Evolutionary conservation across 1,284 basidiomycete genomes (phyloP).

Genomic region (Bjerkandera adusta): DNA sequence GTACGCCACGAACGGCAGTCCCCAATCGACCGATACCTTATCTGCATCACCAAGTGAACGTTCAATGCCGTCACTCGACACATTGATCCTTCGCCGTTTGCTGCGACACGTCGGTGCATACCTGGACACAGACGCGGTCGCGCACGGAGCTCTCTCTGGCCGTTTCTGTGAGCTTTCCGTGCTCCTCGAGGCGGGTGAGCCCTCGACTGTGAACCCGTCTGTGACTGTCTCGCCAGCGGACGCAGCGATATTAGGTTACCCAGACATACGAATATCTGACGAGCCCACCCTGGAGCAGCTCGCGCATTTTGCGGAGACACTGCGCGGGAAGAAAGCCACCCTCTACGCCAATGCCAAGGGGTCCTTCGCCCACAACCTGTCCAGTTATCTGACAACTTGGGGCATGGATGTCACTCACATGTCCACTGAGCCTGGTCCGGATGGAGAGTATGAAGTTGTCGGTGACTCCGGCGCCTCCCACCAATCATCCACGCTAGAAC

Average conservation of each 20-base stretch:
- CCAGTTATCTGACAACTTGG: constrained; percentile 91
- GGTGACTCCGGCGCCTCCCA: constrained; percentile 16
- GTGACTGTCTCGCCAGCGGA: constrained; percentile 41
- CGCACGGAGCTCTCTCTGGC: constrained; percentile 39
- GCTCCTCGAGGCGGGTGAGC: constrained; percentile 52
- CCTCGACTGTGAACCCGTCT: constrained; percentile 32
- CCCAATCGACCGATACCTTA: neutral
- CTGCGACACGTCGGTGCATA: constrained; percentile 66
- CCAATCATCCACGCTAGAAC: constrained; percentile 16
- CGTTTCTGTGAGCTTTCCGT: constrained; percentile 56
- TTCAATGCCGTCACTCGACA: constrained; percentile 63
- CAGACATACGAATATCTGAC: constrained; percentile 46
- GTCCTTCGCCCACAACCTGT: constrained; percentile 87
- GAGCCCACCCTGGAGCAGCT: constrained; percentile 82
- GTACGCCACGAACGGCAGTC: constrained; percentile 23
- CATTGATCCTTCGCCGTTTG: constrained; percentile 63
- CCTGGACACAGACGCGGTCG: constrained; percentile 47
- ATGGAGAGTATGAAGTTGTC: constrained; percentile 29
- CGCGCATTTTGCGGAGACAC: constrained; percentile 71
- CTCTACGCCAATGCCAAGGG: constrained; percentile 82
- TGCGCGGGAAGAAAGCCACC: constrained; percentile 79
- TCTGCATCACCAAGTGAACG: no score
- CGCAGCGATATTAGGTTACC: constrained; percentile 42
- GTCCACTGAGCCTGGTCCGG: constrained; percentile 56
- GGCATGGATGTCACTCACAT: constrained; percentile 89